Base-by-base conservation (phyloP, 1,284 basidiomycete species). In the Sporisorium exsertum region DNA sequence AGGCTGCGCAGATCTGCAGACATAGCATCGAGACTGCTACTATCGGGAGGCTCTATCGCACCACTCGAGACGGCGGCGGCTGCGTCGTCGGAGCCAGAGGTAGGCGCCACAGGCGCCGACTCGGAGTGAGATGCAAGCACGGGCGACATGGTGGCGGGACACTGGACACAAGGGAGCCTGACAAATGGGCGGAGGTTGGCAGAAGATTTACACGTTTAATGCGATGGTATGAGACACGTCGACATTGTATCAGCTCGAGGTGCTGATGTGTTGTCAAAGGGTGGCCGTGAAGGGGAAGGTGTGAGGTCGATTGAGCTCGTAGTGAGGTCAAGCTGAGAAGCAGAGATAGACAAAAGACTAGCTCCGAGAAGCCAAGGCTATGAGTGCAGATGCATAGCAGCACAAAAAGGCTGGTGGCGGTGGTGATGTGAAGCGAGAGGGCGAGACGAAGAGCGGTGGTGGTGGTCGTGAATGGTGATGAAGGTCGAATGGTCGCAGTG, bases 11-110 rank as follows among this genome's bases (percentile, higher is more conserved):
- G 55, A 40, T 58, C 63, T 37, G 63, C 56, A 46, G 72, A 69
- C 42, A 74, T 63, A 62, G 66, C 58, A 45, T 68, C 62, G 46
- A 70, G 46, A 42, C 54, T 32, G 5, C 5, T 43, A 43, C 7
- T 57, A 74, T 74, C 72, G 24, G 72, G 72, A 33, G 72, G 72
- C 45, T 74, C 72, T 74, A 66, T 60, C 29, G 59, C 72, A 22
- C 63, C 53, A 26, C 51, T 58, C 2, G 60, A 43, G 16, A 49
- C 15, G 2, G 57, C 49, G 8, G 61, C 18, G 49, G 33, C 50
- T 22, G 59, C 26, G 29, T 74, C 72, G 42, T 74, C 72, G 18
- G 59, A 55, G 16, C 46, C 58, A 6, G 60, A 37, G 24, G 64
- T 43, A 7, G 59, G 26, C 42, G 70, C 42, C 20, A 29, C 49